Evolutionary conservation across 768 basidiomycete genomes (phyloP), one percentile per base, ranked within the genome.

Genomic region (Macrolepiota dolichaula): DNA sequence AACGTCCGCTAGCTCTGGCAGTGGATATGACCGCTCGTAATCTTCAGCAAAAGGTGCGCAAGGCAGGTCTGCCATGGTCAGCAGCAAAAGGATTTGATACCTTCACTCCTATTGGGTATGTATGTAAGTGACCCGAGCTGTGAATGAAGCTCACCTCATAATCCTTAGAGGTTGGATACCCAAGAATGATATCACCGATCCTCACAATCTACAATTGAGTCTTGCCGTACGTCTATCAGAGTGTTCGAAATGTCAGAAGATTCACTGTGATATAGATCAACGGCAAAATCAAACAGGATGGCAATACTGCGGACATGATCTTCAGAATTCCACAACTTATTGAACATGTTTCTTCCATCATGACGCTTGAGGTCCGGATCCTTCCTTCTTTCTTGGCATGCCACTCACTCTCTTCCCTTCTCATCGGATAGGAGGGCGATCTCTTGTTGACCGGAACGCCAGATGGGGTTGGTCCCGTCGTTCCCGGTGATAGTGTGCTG

Each of bases 21-120:
- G 90, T 98, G 57, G 96, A 98, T 70, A 91, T 98, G 89, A 98
- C 97, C 1, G 97, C 90, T 6, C 85, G 97, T 13, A 98, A 98
- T 75, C 76, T 98, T 70, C 97, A 99, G 72, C 91, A 97, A 58
- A 86, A 86, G 51, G 92, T 92, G 52, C 96, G 96, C 78, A 91
- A 89, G 69, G 88, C 86, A 53, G 94, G 97, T 10, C 81, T 98
- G n/a, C 97, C 97, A 1, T 99, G 97, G 97, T 87, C 89, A n/a
- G 83, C 95, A 11, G 92, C 89, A 1, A 98, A 99, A 73, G 96
- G 96, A 1, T 97, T 98, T 66, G 96, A 99, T 72, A 96, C 94
- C 0, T 98, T 96, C 76, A 94, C 92, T 4, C 95, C 95, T 1
- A 83, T 96, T 64, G 89, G 94, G 94, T 92, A 68, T 44, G 72